Conservation (phyloP, 352 stramenopile species). For the Elongisporangium senticosum region DNA sequence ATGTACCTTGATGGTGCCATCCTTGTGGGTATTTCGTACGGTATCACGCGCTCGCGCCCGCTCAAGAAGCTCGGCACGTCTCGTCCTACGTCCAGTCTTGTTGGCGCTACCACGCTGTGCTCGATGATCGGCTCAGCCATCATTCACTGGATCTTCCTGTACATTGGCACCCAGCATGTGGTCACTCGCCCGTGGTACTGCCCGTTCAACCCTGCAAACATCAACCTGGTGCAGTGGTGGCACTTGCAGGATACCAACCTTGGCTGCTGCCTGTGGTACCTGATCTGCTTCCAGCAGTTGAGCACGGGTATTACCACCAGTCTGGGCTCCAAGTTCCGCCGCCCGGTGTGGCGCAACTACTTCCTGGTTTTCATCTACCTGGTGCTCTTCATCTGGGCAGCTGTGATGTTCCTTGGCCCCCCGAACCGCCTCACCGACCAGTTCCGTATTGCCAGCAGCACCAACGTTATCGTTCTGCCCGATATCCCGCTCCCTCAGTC, state of each 20-base stretch:
- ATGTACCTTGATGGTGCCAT: constrained; percentile 80
- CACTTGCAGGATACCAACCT: constrained; percentile 66
- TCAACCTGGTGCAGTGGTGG: constrained; percentile 74
- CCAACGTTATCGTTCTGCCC: constrained; percentile 60
- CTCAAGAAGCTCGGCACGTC: constrained; percentile 50
- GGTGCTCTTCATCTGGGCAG: constrained; percentile 46
- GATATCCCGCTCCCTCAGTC: constrained; percentile 55
- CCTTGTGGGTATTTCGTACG: constrained; percentile 75
- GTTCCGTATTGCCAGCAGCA: constrained; percentile 70
- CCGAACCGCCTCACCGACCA: constrained; percentile 56
- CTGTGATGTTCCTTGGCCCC: constrained; percentile 47
- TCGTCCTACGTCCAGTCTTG: constrained; percentile 76
- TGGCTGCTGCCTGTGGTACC: constrained; percentile 50
- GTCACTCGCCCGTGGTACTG: constrained; percentile 61
- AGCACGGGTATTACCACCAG: constrained; percentile 48
- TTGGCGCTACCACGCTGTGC: constrained; percentile 66
- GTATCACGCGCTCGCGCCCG: constrained; percentile 62
- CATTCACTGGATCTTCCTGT: constrained; percentile 80
- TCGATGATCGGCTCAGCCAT: constrained; percentile 46
- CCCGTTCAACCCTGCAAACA: constrained; percentile 54
- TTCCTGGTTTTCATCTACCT: constrained; percentile 63
- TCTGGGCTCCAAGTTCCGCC: constrained; percentile 65
- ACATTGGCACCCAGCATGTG: constrained; percentile 50
- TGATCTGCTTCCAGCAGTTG: constrained; percentile 70
- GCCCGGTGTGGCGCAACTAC: constrained; percentile 52